Conservation (phyloP, 2,329 filamentous ascomycete species). For the Ascochyta viciae-villosae region DNA sequence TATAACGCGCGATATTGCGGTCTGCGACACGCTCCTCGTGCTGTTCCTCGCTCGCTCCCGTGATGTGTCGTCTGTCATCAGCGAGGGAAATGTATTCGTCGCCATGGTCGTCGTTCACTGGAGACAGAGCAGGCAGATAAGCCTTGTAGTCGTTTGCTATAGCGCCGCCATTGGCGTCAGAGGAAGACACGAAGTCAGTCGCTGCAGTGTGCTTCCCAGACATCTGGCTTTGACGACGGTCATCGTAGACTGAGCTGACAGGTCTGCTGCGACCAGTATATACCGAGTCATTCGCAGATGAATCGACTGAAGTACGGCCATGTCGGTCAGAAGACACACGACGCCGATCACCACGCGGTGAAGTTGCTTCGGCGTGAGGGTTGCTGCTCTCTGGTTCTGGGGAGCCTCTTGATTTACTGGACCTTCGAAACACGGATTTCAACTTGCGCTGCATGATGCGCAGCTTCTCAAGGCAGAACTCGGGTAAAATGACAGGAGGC, state of each 20-base stretch:
- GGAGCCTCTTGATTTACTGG: constrained; percentile 5
- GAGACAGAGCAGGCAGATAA: constrained; percentile 26
- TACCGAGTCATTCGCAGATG: constrained; percentile 5
- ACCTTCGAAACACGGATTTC: constrained; percentile 17
- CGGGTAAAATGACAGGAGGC: neutral
- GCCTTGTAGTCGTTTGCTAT: constrained; percentile 33
- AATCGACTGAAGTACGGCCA: constrained; percentile 9
- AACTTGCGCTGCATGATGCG: constrained; percentile 14
- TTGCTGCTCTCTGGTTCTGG: neutral
- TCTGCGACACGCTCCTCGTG: constrained; percentile 63
- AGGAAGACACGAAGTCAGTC: neutral
- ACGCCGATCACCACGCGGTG: constrained; percentile 2
- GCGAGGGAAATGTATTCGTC: constrained; percentile 29
- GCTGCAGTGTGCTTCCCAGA: neutral
- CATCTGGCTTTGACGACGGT: constrained; percentile 1
- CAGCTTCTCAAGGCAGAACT: neutral
- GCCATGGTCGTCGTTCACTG: constrained; percentile 15
- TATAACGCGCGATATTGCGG: constrained; percentile 33
- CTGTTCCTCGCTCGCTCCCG: constrained; percentile 15
- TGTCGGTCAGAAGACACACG: constrained; percentile 2
- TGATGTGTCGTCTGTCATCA: constrained; percentile 26
- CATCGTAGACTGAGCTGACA: constrained; percentile 20
- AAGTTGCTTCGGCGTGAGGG: neutral
- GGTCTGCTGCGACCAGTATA: constrained; percentile 19
- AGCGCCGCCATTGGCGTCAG: constrained; percentile 17